Evolutionary conservation across 208 protist species (phyloP).

Genomic region (Crithidia acanthocephali): DNA sequence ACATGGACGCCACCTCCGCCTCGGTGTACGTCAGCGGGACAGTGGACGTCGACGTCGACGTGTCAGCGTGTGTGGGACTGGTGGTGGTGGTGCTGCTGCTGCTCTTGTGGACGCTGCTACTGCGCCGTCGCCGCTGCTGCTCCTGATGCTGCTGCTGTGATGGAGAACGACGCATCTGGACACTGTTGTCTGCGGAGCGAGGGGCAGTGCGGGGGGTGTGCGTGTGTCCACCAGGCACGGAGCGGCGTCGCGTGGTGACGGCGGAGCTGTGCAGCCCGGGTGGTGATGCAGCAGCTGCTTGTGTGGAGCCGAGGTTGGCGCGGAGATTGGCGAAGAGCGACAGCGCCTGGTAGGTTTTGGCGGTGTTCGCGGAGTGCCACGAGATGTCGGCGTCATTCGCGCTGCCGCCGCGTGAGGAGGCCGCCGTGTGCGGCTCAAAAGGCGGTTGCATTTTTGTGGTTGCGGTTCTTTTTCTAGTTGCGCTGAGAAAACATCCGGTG

Average conservation of each 20-base stretch:
- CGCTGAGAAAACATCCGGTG: too few relatives aligned
- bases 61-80: background rate
- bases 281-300: background rate
- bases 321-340: slow-evolving; percentile 25
- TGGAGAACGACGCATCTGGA: background rate
- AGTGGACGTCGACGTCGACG: background rate
- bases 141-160: background rate
- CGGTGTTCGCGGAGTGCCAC: slow-evolving; percentile 17
- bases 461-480: background rate
- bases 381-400: slow-evolving; percentile 5
- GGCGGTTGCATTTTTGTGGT: slow-evolving; percentile 7
- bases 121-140: background rate
- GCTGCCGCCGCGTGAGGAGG: slow-evolving; percentile 1
- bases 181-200: background rate
- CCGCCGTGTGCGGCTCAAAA: background rate
- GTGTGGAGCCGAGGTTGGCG: slow-evolving; percentile 8
- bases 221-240: background rate
- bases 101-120: background rate
- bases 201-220: slow-evolving; percentile 1
- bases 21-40: slow-evolving; percentile 21
- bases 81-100: background rate
- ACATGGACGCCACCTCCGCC: slow-evolving; percentile 19
- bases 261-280: background rate
- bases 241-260: background rate
- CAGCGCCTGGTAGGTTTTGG: slow-evolving; percentile 32